phyloP scores from a whole-genome alignment of 257 asterid genomes.

The Nicotiana benthamiana region DNA sequence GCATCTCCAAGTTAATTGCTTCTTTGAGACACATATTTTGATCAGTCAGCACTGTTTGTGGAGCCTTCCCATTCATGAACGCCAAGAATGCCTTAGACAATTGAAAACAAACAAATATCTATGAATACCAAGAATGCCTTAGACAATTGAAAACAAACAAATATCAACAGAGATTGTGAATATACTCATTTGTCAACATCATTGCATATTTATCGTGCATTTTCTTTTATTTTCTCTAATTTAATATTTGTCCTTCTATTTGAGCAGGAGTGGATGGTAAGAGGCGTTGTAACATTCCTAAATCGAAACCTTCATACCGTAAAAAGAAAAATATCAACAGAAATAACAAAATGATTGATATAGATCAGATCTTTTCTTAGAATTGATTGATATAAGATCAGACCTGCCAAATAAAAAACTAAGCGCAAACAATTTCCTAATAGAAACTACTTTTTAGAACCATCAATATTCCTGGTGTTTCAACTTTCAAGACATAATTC shows the following conservation, averaged over 20 bases:
- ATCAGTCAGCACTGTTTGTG: constrained; percentile 85
- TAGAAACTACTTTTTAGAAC: background rate
- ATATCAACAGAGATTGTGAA: constrained; percentile 9
- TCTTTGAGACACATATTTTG: constrained; percentile 92
- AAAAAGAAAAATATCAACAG: background rate
- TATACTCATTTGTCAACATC: background rate
- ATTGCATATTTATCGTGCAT: background rate
- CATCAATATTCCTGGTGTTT: background rate
- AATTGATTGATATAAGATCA: background rate
- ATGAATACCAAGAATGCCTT: constrained; percentile 82
- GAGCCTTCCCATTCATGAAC: constrained; percentile 91
- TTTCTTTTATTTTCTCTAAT: background rate
- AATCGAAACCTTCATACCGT: background rate
- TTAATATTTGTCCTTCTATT: background rate
- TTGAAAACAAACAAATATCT: constrained; percentile 9
- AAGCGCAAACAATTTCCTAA: background rate
- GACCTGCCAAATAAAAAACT: background rate
- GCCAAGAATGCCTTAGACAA: constrained; percentile 64
- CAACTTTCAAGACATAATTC: background rate
- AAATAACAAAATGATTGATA: background rate
- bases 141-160: constrained; percentile 12
- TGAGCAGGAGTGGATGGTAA: background rate
- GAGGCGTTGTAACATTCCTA: background rate
- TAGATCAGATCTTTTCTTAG: too few relatives aligned
- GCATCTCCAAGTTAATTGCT: constrained; percentile 83